Evolutionary conservation across 306 rosid genomes (phyloP).

Genomic region (Heteromeles arbutifolia): DNA sequence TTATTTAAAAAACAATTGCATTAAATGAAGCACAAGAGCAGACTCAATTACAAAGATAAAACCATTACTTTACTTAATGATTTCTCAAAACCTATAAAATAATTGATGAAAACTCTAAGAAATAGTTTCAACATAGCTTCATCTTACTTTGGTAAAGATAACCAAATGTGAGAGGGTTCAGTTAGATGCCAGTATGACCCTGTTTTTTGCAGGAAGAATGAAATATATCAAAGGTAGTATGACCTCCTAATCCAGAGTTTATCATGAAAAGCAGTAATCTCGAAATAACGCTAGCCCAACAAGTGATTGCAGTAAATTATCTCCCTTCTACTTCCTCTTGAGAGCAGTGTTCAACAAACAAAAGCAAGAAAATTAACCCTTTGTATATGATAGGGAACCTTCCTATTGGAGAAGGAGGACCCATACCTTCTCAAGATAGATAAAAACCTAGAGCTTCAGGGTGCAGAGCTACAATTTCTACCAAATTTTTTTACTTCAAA

Average conservation of each 20-base stretch:
- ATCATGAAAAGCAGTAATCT: not conserved
- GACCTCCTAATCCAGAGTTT: not conserved
- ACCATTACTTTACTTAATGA: not conserved
- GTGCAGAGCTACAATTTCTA: not conserved
- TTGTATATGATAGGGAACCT: not conserved
- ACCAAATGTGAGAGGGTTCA: not conserved
- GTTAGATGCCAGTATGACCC: not conserved
- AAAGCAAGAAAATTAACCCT: not conserved
- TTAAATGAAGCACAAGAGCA: not conserved
- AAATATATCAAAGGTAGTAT: not conserved
- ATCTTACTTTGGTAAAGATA: not conserved
- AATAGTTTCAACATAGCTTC: not conserved
- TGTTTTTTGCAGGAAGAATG: not conserved
- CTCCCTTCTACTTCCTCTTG: not conserved
- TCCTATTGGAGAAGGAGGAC: not conserved
- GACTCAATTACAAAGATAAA: not conserved
- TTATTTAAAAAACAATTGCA: not conserved
- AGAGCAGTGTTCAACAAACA: not conserved
- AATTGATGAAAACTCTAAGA: not conserved
- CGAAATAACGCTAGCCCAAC: not conserved
- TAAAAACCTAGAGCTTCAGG: not conserved
- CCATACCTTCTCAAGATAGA: not conserved
- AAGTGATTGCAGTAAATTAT: not conserved
- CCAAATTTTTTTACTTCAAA: not conserved
- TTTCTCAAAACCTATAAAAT: not conserved